These are phyloP conservation scores for Beauveria brongniartii DNA, from an alignment of 2,329 filamentous ascomycete species.

Conservation along the genomic window DNA sequence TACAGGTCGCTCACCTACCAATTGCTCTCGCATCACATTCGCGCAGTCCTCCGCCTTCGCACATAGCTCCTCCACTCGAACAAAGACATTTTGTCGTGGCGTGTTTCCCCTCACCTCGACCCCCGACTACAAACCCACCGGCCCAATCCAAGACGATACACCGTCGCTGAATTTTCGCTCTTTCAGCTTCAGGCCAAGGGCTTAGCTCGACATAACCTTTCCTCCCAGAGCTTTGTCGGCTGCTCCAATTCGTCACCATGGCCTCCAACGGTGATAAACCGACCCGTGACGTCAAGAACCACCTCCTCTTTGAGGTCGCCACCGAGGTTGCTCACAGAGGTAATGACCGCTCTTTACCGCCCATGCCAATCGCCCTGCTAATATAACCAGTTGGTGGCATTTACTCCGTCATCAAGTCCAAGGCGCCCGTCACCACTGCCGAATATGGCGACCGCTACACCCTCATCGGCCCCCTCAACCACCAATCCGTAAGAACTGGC, in stretches of 20 bases:
- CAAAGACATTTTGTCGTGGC: background rate
- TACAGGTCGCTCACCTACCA: background rate
- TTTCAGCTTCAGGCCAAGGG: too few relatives aligned
- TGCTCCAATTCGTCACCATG: conserved; percentile 27
- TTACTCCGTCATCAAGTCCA: conserved; percentile 98
- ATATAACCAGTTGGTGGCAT: conserved; percentile 74
- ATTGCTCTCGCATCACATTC: background rate
- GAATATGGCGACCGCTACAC: conserved; percentile 98
- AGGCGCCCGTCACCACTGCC: conserved; percentile 92
- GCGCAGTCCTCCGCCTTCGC: background rate
- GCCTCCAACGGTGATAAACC: conserved; percentile 37
- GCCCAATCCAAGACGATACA: background rate
- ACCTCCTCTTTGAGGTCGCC: conserved; percentile 92
- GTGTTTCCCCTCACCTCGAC: too few relatives aligned
- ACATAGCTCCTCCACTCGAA: background rate
- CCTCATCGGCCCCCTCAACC: conserved; percentile 88
- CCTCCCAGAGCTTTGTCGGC: background rate
- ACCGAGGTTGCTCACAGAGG: conserved; percentile 96
- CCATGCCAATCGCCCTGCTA: background rate
- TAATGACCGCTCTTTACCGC: conserved; percentile 25
- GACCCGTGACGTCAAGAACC: conserved; percentile 77
- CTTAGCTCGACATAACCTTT: too few relatives aligned
- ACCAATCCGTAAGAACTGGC: conserved; percentile 61
- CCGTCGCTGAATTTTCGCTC: too few relatives aligned
- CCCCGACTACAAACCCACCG: background rate